These are phyloP conservation scores for Tuber borchii DNA, from an alignment of 495 filamentous ascomycete genomes.

Conservation along the genomic window DNA sequence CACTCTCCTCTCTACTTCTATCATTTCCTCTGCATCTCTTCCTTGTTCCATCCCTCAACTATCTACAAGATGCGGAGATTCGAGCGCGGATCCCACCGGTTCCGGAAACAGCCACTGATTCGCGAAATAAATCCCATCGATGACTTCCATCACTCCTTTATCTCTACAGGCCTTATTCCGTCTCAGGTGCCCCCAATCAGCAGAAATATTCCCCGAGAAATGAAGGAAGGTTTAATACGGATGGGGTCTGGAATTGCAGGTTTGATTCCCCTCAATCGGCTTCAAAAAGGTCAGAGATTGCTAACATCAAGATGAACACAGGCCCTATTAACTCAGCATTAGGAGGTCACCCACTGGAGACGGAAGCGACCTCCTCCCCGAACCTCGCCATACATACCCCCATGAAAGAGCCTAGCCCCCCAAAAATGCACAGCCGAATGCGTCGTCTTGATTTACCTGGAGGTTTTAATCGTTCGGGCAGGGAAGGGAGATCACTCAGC, in stretches of 20 bases:
- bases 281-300: not conserved
- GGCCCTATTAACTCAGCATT: not conserved
- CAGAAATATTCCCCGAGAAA: not conserved
- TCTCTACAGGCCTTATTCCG: not conserved
- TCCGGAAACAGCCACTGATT: not conserved
- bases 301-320: not conserved
- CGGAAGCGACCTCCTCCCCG: not conserved
- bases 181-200: not conserved
- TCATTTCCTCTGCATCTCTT: not conserved
- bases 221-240: not conserved
- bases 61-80: not conserved
- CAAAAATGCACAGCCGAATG: not conserved
- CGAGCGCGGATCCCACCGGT: not conserved
- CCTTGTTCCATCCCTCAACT: not conserved
- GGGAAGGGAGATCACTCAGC: not conserved
- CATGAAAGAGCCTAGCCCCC: not conserved
- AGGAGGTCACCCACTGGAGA: not conserved
- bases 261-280: not conserved
- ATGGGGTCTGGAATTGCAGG: not conserved
- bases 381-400: not conserved
- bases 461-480: not conserved
- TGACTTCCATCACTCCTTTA: constrained; percentile 1
- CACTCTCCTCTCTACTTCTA: not conserved
- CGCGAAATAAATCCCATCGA: not conserved
- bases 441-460: not conserved